Evolutionary conservation across 1,284 basidiomycete genomes (phyloP).

Genomic region (Microbotryomycetes sp.): DNA sequence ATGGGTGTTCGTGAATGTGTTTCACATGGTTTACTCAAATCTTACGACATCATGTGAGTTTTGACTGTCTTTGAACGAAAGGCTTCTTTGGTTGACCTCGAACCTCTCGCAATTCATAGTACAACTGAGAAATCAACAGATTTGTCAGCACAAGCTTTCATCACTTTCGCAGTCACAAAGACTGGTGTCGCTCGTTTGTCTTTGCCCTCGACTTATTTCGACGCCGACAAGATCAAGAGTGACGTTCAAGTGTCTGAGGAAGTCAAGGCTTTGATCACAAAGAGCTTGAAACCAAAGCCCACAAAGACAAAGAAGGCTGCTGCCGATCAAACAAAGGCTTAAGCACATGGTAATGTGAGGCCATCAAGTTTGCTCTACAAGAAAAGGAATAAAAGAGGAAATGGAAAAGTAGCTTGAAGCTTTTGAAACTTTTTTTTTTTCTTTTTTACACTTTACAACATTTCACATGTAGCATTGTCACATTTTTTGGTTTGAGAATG

Average conservation of each 20-base stretch:
- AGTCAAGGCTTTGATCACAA: slow-evolving; percentile 67
- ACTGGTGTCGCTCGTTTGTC: slow-evolving; percentile 38
- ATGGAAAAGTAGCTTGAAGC: no score
- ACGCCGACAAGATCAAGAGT: slow-evolving; percentile 78
- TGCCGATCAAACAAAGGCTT: no score
- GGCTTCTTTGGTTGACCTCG: neutral
- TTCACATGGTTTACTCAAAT: slow-evolving; percentile 81
- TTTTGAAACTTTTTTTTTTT: no score
- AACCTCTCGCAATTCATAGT: neutral
- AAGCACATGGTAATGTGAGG: no score
- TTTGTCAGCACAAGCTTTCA: slow-evolving; percentile 35
- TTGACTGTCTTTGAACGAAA: neutral
- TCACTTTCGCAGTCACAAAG: slow-evolving; percentile 40
- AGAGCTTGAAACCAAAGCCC: slow-evolving; percentile 78
- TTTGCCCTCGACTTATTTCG: slow-evolving; percentile 78
- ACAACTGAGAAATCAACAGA: slow-evolving; percentile 33
- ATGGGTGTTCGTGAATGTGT: slow-evolving; percentile 95
- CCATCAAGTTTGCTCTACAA: no score
- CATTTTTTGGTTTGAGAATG: no score
- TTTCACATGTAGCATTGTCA: no score
- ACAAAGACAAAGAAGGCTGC: slow-evolving; percentile 83
- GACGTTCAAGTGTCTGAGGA: slow-evolving; percentile 85
- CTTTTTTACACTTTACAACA: no score
- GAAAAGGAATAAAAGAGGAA: no score
- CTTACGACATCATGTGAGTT: slow-evolving; percentile 62